A percentile compares a stretch with the other conserved stretches of the same genome.
Evolutionary conservation across 2,329 filamentous ascomycete genomes (phyloP).

Genomic region (Nectriaceae sp.): DNA sequence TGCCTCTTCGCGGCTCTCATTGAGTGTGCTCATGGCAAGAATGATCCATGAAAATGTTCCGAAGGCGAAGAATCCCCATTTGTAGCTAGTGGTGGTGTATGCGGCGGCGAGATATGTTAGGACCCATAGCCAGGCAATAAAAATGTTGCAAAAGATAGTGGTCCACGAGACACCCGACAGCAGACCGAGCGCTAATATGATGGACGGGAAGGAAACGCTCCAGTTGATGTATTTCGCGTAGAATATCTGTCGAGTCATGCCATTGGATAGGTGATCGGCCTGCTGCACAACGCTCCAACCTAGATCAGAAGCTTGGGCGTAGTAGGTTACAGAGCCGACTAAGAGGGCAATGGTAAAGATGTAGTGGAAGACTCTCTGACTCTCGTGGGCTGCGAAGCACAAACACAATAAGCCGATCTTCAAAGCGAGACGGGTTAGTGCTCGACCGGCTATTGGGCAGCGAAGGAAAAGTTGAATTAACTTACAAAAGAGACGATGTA

Average conservation of each 20-base stretch:
- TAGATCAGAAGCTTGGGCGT: constrained; percentile 50
- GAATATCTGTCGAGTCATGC: constrained; percentile 48
- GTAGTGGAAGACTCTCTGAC: constrained; percentile 57
- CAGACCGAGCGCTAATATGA: constrained; percentile 48
- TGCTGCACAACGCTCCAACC: constrained; percentile 42
- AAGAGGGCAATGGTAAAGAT: constrained; percentile 49
- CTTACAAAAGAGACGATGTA: constrained; percentile 45
- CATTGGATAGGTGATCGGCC: background rate
- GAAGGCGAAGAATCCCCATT: constrained; percentile 57
- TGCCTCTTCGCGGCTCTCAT: constrained; percentile 30
- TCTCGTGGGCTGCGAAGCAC: constrained; percentile 41
- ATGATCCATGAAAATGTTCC: constrained; percentile 47
- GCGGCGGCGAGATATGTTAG: constrained; percentile 50
- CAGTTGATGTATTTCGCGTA: constrained; percentile 56
- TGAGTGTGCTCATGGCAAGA: constrained; percentile 35
- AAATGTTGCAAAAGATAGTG: constrained; percentile 51
- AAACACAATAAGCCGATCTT: constrained; percentile 41
- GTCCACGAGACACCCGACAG: constrained; percentile 53
- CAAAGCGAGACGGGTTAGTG: background rate
- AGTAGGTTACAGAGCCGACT: constrained; percentile 51
- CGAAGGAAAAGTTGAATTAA: background rate
- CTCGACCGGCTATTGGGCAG: background rate
- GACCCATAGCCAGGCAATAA: constrained; percentile 51
- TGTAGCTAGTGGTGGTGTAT: constrained; percentile 49
- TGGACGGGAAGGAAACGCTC: constrained; percentile 48